Percentiles rank a stretch among this genome's conserved stretches.
These are phyloP conservation scores for Aspergillus japonicus DNA, from an alignment of 2,329 filamentous ascomycete genomes.

Conservation along the genomic window DNA sequence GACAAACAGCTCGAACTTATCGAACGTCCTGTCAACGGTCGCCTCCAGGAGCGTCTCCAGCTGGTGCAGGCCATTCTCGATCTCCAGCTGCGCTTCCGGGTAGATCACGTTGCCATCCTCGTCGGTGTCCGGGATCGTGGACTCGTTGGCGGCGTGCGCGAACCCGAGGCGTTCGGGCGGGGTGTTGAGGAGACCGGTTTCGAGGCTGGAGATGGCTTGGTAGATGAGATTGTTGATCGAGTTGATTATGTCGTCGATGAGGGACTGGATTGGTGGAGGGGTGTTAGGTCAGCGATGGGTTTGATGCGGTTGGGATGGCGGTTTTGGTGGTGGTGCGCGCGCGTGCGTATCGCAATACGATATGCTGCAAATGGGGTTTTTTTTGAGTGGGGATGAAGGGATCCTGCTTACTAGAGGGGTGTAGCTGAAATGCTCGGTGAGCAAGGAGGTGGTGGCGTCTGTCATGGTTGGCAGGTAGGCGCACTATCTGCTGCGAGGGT, in stretches of 20 bases:
- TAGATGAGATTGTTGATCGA: conserved; percentile 91
- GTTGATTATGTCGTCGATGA: conserved; percentile 98
- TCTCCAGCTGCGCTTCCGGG: conserved; percentile 63
- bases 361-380: not conserved
- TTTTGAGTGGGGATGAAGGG: not conserved
- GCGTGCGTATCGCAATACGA: not conserved
- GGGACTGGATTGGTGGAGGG: conserved; percentile 56
- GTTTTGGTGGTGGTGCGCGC: not conserved
- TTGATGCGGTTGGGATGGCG: not conserved
- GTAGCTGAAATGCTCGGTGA: conserved; percentile 95
- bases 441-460: conserved; percentile 57
- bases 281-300: conserved; percentile 15
- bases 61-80: conserved; percentile 84
- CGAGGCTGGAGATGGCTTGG: conserved; percentile 82
- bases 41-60: conserved; percentile 78
- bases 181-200: conserved; percentile 73
- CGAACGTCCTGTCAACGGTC: conserved; percentile 80
- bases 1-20: conserved; percentile 85
- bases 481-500: conserved; percentile 9
- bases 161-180: conserved; percentile 81
- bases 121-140: conserved; percentile 48
- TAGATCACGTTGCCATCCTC: conserved; percentile 47
- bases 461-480: conserved; percentile 31
- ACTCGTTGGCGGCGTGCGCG: conserved; percentile 49
- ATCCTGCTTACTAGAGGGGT: conserved; percentile 72